These are phyloP conservation scores for Candida glucosophila DNA, from an alignment of 1,139 yeast species.

Conservation along the genomic window DNA sequence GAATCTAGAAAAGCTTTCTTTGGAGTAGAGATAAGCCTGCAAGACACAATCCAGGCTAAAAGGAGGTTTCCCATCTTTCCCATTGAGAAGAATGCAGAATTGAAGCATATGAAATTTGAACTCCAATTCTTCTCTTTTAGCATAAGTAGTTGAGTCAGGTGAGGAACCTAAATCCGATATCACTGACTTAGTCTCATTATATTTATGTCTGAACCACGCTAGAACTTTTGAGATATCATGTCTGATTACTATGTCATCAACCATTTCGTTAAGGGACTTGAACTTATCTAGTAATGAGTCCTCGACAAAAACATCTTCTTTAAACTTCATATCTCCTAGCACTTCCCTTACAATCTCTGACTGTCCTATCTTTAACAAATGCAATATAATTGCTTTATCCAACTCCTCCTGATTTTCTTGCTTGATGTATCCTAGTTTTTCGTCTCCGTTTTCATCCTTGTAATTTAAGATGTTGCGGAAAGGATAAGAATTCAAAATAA, in stretches of 20 bases:
- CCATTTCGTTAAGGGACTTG: constrained; percentile 24
- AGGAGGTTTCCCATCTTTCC: constrained; percentile 8
- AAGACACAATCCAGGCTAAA: constrained; percentile 22
- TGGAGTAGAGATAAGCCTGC: constrained; percentile 50
- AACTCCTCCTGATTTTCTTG: constrained; percentile 25
- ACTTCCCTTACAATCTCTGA: constrained; percentile 28
- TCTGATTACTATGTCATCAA: constrained; percentile 23
- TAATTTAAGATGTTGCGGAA: not conserved
- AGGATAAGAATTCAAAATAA: no score
- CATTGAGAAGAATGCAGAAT: constrained; percentile 36
- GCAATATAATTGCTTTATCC: constrained; percentile 32
- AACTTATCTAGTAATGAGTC: constrained; percentile 19
- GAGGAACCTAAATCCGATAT: no score
- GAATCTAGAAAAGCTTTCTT: constrained; percentile 41
- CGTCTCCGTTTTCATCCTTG: no score
- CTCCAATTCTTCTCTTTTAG: constrained; percentile 33
- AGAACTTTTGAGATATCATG: constrained; percentile 30
- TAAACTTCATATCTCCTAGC: constrained; percentile 14
- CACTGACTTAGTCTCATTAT: constrained; percentile 4
- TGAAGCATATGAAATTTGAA: constrained; percentile 59
- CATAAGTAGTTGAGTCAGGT: no score
- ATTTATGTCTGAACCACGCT: constrained; percentile 34
- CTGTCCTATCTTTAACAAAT: constrained; percentile 35
- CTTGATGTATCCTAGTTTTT: constrained; percentile 11
- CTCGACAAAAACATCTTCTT: constrained; percentile 14